A percentile compares a stretch with the other conserved stretches of the same genome.
Conservation (phyloP, 2,329 filamentous ascomycete species). For the Myriosclerotinia duriaeana region DNA sequence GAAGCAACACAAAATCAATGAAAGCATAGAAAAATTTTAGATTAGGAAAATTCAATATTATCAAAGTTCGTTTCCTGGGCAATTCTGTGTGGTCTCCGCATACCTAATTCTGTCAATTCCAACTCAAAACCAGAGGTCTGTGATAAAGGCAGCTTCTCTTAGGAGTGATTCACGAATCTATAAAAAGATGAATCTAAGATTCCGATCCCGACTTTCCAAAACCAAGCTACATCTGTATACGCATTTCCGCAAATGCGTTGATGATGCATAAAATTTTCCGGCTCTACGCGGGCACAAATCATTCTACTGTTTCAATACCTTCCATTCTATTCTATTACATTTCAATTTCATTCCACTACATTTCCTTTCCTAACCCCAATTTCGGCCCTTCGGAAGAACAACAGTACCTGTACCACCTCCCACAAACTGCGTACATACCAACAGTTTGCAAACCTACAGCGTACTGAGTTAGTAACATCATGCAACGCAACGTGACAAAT, state of each 20-base stretch:
- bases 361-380: background rate
- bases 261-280: too few species aligned
- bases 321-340: background rate
- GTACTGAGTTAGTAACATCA: background rate
- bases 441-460: background rate
- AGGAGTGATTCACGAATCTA: too few species aligned
- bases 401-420: background rate
- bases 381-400: conserved; percentile 3
- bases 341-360: background rate
- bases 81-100: too few species aligned
- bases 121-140: too few species aligned
- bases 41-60: background rate
- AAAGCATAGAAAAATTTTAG: background rate
- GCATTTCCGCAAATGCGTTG: too few species aligned
- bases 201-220: too few species aligned
- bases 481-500: conserved; percentile 4
- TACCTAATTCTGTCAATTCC: background rate
- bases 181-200: too few species aligned
- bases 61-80: background rate
- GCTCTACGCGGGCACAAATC: background rate
- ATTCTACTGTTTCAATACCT: background rate
- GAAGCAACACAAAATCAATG: background rate
- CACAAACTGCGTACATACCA: background rate
- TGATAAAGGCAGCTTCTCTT: too few species aligned
- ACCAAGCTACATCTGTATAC: too few species aligned